Base-by-base conservation (phyloP, 805 yeast genomes). In the Priceomyces medius region DNA sequence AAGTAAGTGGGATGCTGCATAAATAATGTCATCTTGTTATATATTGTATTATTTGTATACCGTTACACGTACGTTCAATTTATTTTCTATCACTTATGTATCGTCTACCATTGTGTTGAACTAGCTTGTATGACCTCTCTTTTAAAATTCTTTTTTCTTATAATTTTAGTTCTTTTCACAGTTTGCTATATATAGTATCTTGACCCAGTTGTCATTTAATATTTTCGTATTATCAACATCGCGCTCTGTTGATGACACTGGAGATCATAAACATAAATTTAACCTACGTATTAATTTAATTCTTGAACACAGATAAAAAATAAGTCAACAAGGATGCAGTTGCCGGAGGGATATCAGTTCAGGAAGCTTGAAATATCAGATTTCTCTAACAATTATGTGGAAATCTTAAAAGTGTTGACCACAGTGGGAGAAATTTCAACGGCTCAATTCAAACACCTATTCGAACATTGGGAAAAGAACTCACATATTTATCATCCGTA, bases 381-480 rank as follows among this genome's bases (percentile, higher is more conserved):
- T 61, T 81, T 73, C 58, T 60, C 66, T 26, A 75, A 77, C n/a
- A 81, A 84, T 9, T 83, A 82, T 7, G 65, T 84, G 19, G 76
- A 75, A 21, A 80, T 87, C 0, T 67, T 93, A 35, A 61, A 70
- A 9, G 85, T 77, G 3, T 71, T 91, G 48, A 93, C 98, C 8
- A 79, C 85, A 0, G 97, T 93, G 3, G 99, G 98, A 0, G 73
- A 77, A 4, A 74, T 93, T 21, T 57, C 82, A 2, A 46, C 56
- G 18, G 64, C 59, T 7, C 63, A 73, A 42, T 91, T 85, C 59
- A 55, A 55, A 2, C 64, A 63, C 4, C 73, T 80, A 23, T 59
- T 85, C 27, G 67, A 69, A 19, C 72, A 76, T 49, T 88, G 96
- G 96, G 53, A 68, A 18, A 44, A 69, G 1, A 52, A 61, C 42